Conservation (phyloP, 2,329 filamentous ascomycete genomes). For the Leptosphaerulina australis region DNA sequence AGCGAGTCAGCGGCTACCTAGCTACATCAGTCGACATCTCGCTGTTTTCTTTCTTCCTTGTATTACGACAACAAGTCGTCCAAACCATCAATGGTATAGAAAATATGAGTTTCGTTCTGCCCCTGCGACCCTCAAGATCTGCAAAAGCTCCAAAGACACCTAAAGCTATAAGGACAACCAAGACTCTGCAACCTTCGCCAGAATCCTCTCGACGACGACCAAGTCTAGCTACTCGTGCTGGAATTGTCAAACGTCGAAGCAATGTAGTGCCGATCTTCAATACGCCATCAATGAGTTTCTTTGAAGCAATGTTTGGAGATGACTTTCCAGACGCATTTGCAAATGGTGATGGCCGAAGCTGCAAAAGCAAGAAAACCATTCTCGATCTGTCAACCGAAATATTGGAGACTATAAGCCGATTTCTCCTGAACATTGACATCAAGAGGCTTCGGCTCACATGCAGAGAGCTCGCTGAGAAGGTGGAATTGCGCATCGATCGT, state of each 20-base stretch:
- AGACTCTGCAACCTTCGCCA: constrained; percentile 17
- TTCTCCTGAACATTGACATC: constrained; percentile 28
- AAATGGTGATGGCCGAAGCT: constrained; percentile 5
- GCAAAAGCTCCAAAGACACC: not conserved
- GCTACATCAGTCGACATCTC: constrained; percentile 15
- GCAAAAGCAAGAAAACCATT: constrained; percentile 26
- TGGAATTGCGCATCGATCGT: constrained; percentile 41
- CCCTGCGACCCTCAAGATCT: constrained; percentile 11
- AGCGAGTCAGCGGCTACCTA: constrained; percentile 16
- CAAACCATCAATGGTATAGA: not conserved
- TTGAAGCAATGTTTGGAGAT: constrained; percentile 33
- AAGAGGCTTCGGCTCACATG: constrained; percentile 30
- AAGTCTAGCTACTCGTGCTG: constrained; percentile 31
- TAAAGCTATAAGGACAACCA: not conserved
- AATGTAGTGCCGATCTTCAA: constrained; percentile 25
- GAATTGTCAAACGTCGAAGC: constrained; percentile 30
- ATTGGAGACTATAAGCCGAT: constrained; percentile 22
- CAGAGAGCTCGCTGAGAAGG: constrained; percentile 22
- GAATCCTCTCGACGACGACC: constrained; percentile 30
- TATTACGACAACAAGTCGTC: not conserved
- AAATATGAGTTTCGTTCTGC: constrained; percentile 16
- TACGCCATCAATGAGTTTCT: constrained; percentile 32
- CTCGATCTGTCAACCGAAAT: constrained; percentile 30
- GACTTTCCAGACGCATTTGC: constrained; percentile 34
- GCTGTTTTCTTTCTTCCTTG: constrained; percentile 8